phyloP scores from a whole-genome alignment of 345 rosid genomes.

The Mallotus nudiflorus region DNA sequence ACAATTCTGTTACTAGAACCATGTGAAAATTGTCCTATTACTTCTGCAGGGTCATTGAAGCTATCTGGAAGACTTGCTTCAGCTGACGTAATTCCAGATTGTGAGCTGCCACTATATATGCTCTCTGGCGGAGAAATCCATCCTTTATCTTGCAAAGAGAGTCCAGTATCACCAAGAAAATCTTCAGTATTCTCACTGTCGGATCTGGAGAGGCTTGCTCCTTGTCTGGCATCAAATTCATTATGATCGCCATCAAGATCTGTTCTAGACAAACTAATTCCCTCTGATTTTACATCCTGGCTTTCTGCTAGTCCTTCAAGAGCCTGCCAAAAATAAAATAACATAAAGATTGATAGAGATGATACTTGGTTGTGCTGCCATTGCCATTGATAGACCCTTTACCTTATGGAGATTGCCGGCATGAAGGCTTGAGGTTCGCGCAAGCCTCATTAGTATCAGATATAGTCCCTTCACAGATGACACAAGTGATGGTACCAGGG shows the following conservation, averaged over 20 bases:
- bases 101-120: constrained; percentile 53
- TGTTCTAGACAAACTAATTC: constrained; percentile 46
- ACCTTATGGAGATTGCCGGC: constrained; percentile 88
- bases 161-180: constrained; percentile 30
- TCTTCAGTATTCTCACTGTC: constrained; percentile 46
- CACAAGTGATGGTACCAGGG: constrained; percentile 54
- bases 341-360: constrained; percentile 9
- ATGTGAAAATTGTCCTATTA: constrained; percentile 29
- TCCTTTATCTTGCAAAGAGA: constrained; percentile 57
- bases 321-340: constrained; percentile 42
- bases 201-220: constrained; percentile 42
- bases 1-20: constrained; percentile 27
- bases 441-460: constrained; percentile 68
- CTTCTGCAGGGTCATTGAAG: constrained; percentile 36
- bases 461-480: constrained; percentile 62
- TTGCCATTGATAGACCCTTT: constrained; percentile 25
- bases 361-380: not conserved
- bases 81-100: constrained; percentile 41
- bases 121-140: constrained; percentile 91
- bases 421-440: constrained; percentile 80
- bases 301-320: constrained; percentile 73
- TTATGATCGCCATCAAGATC: constrained; percentile 43
- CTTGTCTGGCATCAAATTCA: constrained; percentile 44
- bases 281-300: constrained; percentile 64
- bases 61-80: constrained; percentile 44